A percentile compares a stretch with the other conserved stretches of the same genome.
Conservation (phyloP, 495 filamentous ascomycete genomes). For the Clavariopsis aquatica region DNA sequence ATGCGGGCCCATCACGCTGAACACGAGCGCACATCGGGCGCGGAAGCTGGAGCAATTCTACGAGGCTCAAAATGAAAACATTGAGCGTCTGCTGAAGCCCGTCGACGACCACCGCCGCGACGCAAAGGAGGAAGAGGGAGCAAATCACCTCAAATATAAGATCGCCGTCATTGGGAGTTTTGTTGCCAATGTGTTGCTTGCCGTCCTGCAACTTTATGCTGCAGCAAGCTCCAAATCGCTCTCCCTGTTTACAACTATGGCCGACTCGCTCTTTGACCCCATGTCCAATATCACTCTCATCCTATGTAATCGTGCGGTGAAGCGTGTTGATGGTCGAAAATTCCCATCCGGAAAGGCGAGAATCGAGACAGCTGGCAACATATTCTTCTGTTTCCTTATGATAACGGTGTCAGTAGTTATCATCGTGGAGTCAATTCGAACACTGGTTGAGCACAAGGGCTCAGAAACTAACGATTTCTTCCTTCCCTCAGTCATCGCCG, state of each 20-base stretch:
- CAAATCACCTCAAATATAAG: conserved; percentile 79
- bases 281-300: conserved; percentile 87
- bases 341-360: conserved; percentile 94
- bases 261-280: conserved; percentile 94
- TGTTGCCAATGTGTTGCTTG: conserved; percentile 76
- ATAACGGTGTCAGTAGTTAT: conserved; percentile 85
- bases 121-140: conserved; percentile 74
- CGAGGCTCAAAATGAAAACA: conserved; percentile 87
- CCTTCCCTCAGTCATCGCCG: conserved; percentile 81
- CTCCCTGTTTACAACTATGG: conserved; percentile 97
- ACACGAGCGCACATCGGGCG: conserved; percentile 48
- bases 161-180: conserved; percentile 93
- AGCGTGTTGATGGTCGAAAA: conserved; percentile 79
- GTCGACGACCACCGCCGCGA: conserved; percentile 86
- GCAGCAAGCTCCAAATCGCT: conserved; percentile 83
- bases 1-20: conserved; percentile 49
- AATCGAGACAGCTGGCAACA: conserved; percentile 95
- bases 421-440: conserved; percentile 78
- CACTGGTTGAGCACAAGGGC: conserved; percentile 54
- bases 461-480: conserved; percentile 61
- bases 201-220: conserved; percentile 82
- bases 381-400: conserved; percentile 97
- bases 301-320: conserved; percentile 83
- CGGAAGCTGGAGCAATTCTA: conserved; percentile 83
- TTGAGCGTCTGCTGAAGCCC: conserved; percentile 85